Evolutionary conservation across 2,329 filamentous ascomycete species (phyloP), one percentile per base, ranked within the genome.

Genomic region (Cryphonectria carpinicola): DNA sequence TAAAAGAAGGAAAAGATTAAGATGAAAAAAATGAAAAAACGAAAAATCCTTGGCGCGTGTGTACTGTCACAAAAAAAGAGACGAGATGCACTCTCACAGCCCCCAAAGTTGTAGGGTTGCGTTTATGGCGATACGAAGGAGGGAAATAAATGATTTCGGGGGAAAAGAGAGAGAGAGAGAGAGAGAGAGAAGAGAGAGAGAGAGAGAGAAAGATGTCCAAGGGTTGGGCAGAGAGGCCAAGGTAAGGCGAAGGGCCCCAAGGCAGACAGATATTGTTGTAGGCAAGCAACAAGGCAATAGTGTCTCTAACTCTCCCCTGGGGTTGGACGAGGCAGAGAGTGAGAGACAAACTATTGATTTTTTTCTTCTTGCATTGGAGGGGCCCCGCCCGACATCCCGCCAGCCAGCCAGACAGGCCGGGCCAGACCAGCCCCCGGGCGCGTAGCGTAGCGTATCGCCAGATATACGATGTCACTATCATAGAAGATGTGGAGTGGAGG

Each of bases 381-480:
- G 19, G 46, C 46, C 46, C 46, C 46, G 46, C 46, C 46, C 46
- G 46, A 22, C 22, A 49, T 22, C 19, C 46, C 46, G 41, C 41
- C 13, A 43, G 41, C 41, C 41, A 32, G 32, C 32, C 32, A 32
- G 37, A 39, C 37, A 39, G 37, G 43, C 43, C 43, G 19, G 43
- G 5, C 43, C 43, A 46, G 43, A 46, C 43, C 49, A n/a, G 49
- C n/a, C n/a, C 28, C 1, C 19, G 32, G 58, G 58, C 58, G 58
- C 58, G 58, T 61, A 61, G 65, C 64, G 64, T 66, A 66, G 65
- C 64, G 64, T 66, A 58, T 60, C 54, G 65, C 35, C 32, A 43
- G 54, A 35, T 49, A n/a, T 60, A 54, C 39, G 41, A 67, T 46
- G 65, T 58, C 22, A 49, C 46, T 49, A 19, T 49, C 39, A 13